These are phyloP conservation scores for Amanita rubescens DNA, from an alignment of 768 basidiomycete genomes.

Conservation along the genomic window DNA sequence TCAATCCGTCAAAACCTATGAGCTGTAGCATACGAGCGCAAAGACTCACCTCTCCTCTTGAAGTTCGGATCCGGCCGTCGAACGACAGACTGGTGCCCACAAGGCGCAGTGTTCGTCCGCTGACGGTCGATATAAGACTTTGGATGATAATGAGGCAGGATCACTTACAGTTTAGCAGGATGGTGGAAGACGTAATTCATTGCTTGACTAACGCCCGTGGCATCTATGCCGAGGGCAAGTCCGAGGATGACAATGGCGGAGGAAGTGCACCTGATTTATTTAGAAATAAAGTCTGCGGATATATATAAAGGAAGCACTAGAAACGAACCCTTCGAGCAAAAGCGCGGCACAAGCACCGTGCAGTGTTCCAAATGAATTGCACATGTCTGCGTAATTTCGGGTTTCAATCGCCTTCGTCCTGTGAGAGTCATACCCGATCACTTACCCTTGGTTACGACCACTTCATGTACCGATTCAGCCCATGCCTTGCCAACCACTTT, in stretches of 20 bases:
- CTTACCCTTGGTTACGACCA: slow-evolving; percentile 1
- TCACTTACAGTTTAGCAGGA: slow-evolving; percentile 26
- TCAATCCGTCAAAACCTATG: not conserved
- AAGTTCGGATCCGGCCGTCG: slow-evolving; percentile 33
- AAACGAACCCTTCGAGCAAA: slow-evolving; percentile 45
- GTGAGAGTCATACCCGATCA: not conserved
- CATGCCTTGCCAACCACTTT: not conserved
- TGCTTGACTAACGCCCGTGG: slow-evolving; percentile 40
- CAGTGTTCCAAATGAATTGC: slow-evolving; percentile 39
- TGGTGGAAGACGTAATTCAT: slow-evolving; percentile 46
- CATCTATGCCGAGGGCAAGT: slow-evolving; percentile 29
- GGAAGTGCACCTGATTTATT: slow-evolving; percentile 31
- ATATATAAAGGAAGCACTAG: not conserved
- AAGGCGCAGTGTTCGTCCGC: slow-evolving; percentile 35
- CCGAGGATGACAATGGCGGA: slow-evolving; percentile 38
- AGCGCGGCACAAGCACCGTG: slow-evolving; percentile 54
- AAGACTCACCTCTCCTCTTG: slow-evolving; percentile 35
- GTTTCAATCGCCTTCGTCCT: not conserved
- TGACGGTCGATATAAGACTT: slow-evolving; percentile 12
- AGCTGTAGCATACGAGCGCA: not conserved
- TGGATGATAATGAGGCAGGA: not conserved
- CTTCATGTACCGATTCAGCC: not conserved
- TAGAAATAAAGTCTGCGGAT: not conserved
- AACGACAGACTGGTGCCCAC: slow-evolving; percentile 34
- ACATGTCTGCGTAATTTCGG: slow-evolving; percentile 37